Evolutionary conservation across 345 rosid species (phyloP).

Genomic region (Salix caprea): DNA sequence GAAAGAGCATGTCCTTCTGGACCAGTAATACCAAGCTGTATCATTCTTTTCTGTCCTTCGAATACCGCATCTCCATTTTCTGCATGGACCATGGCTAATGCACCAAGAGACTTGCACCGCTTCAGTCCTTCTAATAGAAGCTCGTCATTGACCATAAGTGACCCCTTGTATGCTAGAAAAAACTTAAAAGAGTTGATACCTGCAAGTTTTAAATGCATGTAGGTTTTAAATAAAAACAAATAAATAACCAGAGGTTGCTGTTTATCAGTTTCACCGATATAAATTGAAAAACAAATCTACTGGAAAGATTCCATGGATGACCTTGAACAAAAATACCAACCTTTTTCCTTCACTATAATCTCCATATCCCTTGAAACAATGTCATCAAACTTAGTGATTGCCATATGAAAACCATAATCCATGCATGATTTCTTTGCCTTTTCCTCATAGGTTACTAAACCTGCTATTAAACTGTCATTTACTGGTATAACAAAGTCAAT

Average conservation of each 20-base stretch:
- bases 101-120: slow-evolving; percentile 91
- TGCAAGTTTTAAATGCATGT: slow-evolving; percentile 21
- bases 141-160: slow-evolving; percentile 77
- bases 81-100: slow-evolving; percentile 98
- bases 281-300: background rate
- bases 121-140: slow-evolving; percentile 77
- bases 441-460: slow-evolving; percentile 62
- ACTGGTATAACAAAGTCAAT: slow-evolving; percentile 89
- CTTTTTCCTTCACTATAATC: slow-evolving; percentile 80
- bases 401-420: slow-evolving; percentile 99
- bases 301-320: background rate
- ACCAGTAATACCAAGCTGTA: slow-evolving; percentile 89
- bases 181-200: slow-evolving; percentile 98
- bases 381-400: slow-evolving; percentile 88
- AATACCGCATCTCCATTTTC: slow-evolving; percentile 98
- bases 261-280: background rate
- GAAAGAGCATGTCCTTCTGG: slow-evolving; percentile 98
- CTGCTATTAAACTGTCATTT: slow-evolving; percentile 69
- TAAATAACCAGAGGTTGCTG: background rate
- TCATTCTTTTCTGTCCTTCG: slow-evolving; percentile 90
- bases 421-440: slow-evolving; percentile 73
- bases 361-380: slow-evolving; percentile 80
- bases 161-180: slow-evolving; percentile 90
- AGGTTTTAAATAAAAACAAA: background rate
- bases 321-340: slow-evolving; percentile 25